Evolutionary conservation across 306 rosid species (phyloP), one percentile per base, ranked within the genome.

Genomic region (Biancaea sappan): DNA sequence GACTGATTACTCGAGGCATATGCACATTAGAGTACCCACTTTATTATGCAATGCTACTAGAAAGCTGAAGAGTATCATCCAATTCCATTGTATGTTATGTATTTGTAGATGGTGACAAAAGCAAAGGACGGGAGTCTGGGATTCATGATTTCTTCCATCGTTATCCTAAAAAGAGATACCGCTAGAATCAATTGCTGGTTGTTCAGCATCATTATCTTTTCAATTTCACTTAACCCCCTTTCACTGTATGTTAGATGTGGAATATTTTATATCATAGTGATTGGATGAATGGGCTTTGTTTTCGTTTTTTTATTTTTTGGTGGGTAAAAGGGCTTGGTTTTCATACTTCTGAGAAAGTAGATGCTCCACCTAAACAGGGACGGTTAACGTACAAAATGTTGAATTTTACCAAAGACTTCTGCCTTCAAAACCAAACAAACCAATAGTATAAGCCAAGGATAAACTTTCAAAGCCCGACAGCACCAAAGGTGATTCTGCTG

Each of bases 1-100:
- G 28, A 50, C 25, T 24, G 53, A 66, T 13, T 64, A 58, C 67
- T 66, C 68, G 24, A 75, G 80, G 80, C 6, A 56, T 25, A 48
- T 48, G 34, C 56, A 47, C 11, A 26, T 47, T 24, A 29, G 37
- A 35, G 31, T 46, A 40, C 31, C 38, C 71, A 71, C 31, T 38
- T 57, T 9, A 9, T n/a, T 48, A 57, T 62, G 66, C 58, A 40
- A 48, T 38, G 52, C 47, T 29, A 63, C 56, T 54, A 16, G 62
- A 50, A 68, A 54, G 76, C 9, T 44, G n/a, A n/a, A 52, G 61
- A 46, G 8, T 50, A 52, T 14, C 21, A 56, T 72, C 53, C 24
- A 72, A 24, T 38, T 34, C 32, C 61, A 53, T 46, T 64, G 73
- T 18, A 18, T 38, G 21, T 31, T n/a, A 67, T 61, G 69, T 50